Evolutionary conservation across 768 basidiomycete species (phyloP).

Genomic region (Pleurotus djamor): DNA sequence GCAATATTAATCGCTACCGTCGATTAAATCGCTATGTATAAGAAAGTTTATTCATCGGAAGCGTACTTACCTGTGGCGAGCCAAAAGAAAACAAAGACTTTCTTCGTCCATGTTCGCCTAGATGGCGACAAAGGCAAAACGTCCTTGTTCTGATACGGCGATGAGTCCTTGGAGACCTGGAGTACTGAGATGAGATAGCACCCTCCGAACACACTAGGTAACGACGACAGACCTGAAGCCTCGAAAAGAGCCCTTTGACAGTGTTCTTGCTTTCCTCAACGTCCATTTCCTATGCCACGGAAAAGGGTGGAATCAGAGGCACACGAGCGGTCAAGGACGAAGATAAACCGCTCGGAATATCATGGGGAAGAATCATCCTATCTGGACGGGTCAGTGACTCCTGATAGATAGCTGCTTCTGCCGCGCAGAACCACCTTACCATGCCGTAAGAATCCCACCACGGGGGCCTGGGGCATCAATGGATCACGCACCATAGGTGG

Average conservation of each 20-base stretch:
- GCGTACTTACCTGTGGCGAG: conserved; percentile 21
- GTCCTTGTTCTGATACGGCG: conserved; percentile 25
- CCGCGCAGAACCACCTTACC: no score
- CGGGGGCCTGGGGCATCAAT: no score
- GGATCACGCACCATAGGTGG: no score
- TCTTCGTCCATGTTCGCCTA: conserved; percentile 24
- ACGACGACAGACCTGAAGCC: background rate
- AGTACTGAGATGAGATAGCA: no score
- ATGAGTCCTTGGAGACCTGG: conserved; percentile 21
- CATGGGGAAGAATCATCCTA: no score
- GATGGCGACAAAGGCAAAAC: conserved; percentile 23
- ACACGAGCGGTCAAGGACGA: background rate
- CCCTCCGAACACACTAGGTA: background rate
- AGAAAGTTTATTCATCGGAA: background rate
- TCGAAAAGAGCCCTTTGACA: background rate
- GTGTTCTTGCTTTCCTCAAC: background rate
- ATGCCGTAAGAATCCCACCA: no score
- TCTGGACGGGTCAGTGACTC: no score
- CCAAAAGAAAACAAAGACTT: conserved; percentile 27
- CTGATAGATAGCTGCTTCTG: no score
- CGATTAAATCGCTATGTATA: background rate
- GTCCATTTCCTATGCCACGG: background rate
- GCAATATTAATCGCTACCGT: conserved; percentile 25
- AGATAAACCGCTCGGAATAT: no score
- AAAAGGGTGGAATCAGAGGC: background rate